These are phyloP conservation scores for Nakataea oryzae DNA, from an alignment of 2,329 filamentous ascomycete genomes.

Conservation along the genomic window DNA sequence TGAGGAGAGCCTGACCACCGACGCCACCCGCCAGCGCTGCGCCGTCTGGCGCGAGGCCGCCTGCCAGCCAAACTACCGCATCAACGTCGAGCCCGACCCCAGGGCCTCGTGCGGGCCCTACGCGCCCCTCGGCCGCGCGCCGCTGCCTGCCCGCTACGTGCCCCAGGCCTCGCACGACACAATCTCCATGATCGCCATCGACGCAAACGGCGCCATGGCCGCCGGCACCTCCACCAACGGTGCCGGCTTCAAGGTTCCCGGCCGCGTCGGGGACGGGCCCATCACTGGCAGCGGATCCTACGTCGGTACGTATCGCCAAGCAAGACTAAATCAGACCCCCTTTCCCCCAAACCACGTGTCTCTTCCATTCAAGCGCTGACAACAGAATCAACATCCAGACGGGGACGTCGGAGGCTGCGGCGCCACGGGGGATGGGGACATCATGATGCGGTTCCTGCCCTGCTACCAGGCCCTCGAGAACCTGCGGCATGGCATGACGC, in stretches of 20 bases:
- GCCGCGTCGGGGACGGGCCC: conserved; percentile 44
- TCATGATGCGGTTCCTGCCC: conserved; percentile 47
- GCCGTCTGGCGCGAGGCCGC: conserved; percentile 26
- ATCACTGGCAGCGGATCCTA: conserved; percentile 45
- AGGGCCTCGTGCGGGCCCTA: conserved; percentile 35
- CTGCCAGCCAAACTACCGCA: conserved; percentile 42
- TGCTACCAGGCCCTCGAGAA: conserved; percentile 49
- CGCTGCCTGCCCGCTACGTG: not conserved
- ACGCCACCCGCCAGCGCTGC: conserved; percentile 27
- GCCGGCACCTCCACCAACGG: conserved; percentile 47
- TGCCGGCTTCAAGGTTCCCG: conserved; percentile 41
- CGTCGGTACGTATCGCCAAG: conserved; percentile 16
- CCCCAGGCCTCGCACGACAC: conserved; percentile 34
- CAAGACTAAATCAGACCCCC: too few relatives aligned
- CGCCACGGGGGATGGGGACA: conserved; percentile 44
- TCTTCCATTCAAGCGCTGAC: not conserved
- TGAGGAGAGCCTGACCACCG: conserved; percentile 31
- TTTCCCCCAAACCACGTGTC: not conserved
- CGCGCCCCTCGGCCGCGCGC: conserved; percentile 14
- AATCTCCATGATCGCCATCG: conserved; percentile 39
- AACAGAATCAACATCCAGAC: conserved; percentile 18
- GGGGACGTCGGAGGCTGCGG: conserved; percentile 42
- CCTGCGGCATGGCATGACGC: conserved; percentile 35
- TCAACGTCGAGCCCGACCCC: conserved; percentile 33
- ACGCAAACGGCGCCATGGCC: conserved; percentile 33